Base-by-base conservation (phyloP, 306 rosid species). In the Cucurbita moschata region DNA sequence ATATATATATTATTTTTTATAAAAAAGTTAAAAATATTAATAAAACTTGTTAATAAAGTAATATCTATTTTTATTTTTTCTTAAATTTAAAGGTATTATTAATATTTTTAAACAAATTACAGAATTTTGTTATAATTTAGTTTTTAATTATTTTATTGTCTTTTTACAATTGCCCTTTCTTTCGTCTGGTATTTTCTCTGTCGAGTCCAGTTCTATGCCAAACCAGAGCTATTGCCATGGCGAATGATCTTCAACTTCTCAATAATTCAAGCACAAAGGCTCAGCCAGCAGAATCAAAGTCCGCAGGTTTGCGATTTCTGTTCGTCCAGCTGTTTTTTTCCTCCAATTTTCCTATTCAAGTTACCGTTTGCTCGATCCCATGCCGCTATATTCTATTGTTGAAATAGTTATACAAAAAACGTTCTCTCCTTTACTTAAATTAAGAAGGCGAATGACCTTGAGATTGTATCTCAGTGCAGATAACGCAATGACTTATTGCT, bases 251-350 rank as follows among this genome's bases (percentile, higher is more conserved):
- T 58, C 44, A 74, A 42, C 40, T 44, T 56, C 55, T 21, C 71
- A 8, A 54, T 42, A 46, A 74, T 37, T 74, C 68, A 49, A 68
- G 55, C 61, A 44, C 69, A 53, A 73, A 71, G 42, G 46, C 75
- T 60, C 60, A 50, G 53, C 78, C 78, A 42, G 79, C 74, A 80
- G 88, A 81, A 21, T 82, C 80, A 44, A 80, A 67, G 5, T 49
- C 80, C 50, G 53, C 63, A 52, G 81, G 88, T 84, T 35, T 10
- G 51, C 35, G 26, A 8, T 39, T 40, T 64, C n/a, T 40, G 51
- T n/a, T 5, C 10, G 4, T 8, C 16, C 51, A n/a, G 9, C 38
- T 19, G 7, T n/a, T 47, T 43, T 38, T 26, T 23, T 50, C 5
- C 59, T 15, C 50, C 61, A 44, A 23, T 46, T 5, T 16, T 18